Conservation (phyloP, 2,329 filamentous ascomycete genomes). For the Monilinia vaccinii-corymbosi region DNA sequence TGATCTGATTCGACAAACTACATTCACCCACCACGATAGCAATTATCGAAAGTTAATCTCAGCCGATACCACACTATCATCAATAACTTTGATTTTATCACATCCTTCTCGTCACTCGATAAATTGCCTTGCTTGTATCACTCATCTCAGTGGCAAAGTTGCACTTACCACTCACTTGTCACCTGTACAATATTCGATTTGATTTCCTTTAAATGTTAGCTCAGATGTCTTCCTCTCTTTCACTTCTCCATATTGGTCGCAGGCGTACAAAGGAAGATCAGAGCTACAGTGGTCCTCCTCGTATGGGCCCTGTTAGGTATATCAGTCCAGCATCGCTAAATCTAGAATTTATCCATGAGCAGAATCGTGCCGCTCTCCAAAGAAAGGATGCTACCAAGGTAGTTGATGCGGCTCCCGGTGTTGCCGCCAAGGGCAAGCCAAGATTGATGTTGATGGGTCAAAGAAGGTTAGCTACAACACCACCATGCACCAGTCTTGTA, state of each 20-base stretch:
- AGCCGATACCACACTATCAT: neutral
- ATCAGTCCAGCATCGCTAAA: conserved; percentile 53
- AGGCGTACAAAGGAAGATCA: conserved; percentile 24
- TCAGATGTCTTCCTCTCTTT: conserved; percentile 5
- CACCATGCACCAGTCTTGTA: neutral
- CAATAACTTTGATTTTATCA: neutral
- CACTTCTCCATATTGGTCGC: conserved; percentile 25
- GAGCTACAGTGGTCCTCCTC: conserved; percentile 26
- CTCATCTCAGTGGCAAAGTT: conserved; percentile 18
- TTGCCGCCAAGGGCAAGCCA: conserved; percentile 58
- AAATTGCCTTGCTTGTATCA: neutral
- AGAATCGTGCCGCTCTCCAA: conserved; percentile 46
- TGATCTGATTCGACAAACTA: neutral
- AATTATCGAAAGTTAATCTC: neutral
- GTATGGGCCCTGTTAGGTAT: conserved; percentile 32
- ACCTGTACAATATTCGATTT: neutral
- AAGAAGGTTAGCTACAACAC: conserved; percentile 55
- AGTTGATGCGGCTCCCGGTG: conserved; percentile 37
- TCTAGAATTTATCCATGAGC: conserved; percentile 52
- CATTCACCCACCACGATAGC: neutral
- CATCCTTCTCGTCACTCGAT: neutral
- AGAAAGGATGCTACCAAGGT: conserved; percentile 39
- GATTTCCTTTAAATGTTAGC: conserved; percentile 5
- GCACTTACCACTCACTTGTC: conserved; percentile 10
- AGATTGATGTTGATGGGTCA: conserved; percentile 90